phyloP scores from a whole-genome alignment of 306 rosid genomes.

The Cyclanthera cordifolia region DNA sequence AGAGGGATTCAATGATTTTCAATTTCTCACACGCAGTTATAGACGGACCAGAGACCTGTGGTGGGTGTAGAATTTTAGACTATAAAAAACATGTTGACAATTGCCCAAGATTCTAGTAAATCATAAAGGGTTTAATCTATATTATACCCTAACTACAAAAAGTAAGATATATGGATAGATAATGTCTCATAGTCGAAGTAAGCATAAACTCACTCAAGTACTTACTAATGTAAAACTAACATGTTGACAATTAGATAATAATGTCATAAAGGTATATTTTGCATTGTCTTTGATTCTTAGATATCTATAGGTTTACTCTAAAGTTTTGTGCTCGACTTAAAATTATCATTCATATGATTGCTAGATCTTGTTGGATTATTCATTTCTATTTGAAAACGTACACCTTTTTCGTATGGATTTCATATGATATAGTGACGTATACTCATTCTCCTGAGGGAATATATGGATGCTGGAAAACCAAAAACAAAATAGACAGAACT shows the following conservation, averaged over 20 bases:
- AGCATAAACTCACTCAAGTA: too few species aligned
- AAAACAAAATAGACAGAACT: slow-evolving; percentile 15
- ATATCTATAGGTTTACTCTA: background rate
- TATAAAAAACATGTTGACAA: background rate
- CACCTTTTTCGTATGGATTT: background rate
- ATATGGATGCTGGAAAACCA: background rate
- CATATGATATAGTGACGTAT: background rate
- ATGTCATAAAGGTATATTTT: background rate
- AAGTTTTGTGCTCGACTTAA: background rate
- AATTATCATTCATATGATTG: background rate
- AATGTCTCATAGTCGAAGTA: too few species aligned
- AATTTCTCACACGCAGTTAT: background rate
- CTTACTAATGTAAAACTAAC: too few species aligned
- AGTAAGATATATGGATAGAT: too few species aligned
- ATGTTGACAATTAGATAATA: background rate
- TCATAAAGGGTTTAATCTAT: too few species aligned
- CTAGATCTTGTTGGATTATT: background rate
- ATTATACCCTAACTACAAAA: too few species aligned
- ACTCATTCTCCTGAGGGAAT: background rate
- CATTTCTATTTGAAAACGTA: background rate
- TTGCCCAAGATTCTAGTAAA: too few species aligned
- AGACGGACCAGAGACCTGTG: background rate
- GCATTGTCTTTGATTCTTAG: background rate
- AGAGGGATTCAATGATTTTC: background rate
- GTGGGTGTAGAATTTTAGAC: background rate